Base-by-base conservation (phyloP, 768 basidiomycete species). In the Pleurotus cornucopiae region DNA sequence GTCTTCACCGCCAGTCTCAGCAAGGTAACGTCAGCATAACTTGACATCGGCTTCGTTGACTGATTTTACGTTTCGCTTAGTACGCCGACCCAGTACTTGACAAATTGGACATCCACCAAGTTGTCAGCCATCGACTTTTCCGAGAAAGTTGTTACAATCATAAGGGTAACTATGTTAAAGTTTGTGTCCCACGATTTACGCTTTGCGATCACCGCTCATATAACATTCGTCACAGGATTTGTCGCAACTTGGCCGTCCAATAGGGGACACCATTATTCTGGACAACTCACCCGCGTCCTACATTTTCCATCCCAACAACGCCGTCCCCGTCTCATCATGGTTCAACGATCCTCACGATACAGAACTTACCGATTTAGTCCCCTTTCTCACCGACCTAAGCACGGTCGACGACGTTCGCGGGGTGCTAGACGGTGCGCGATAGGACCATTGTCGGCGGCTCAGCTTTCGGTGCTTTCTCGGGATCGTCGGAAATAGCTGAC, bases 311-410 rank as follows among this genome's bases (percentile, higher is more conserved):
- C 94, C 94, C 13, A 95, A 97, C 75, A 98, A 98, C 68, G 97
- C 97, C 39, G 96, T 98, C 4, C 97, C 97, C 11, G 95, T 99
- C 58, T 98, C 96, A 43, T 94, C 92, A 56, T 99, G 97, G 97
- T 99, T 99, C 77, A 98, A 98, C 70, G 94, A 94, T 72, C 95
- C 95, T 7, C 96, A 98, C 65, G 96, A 98, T 68, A 96, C 95
- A 46, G 96, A 98, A 69, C 80, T 99, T 61, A 97, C 92, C 40
- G 96, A 98, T 71, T 76, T 98, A 51, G 86, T 94, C 55, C 93
- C 94, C 25, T 98, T 99, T 81, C 80, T 99, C 60, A 75, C 90
- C 37, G 97, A 99, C 71, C 79, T 99, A 37, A 81, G 76, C 34
- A 76, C 79, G 21, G 93, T 94, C 34, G 87, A 87, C 56, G 97